phyloP scores from a whole-genome alignment of 2,329 filamentous ascomycete genomes.

The Cytospora schulzeri region DNA sequence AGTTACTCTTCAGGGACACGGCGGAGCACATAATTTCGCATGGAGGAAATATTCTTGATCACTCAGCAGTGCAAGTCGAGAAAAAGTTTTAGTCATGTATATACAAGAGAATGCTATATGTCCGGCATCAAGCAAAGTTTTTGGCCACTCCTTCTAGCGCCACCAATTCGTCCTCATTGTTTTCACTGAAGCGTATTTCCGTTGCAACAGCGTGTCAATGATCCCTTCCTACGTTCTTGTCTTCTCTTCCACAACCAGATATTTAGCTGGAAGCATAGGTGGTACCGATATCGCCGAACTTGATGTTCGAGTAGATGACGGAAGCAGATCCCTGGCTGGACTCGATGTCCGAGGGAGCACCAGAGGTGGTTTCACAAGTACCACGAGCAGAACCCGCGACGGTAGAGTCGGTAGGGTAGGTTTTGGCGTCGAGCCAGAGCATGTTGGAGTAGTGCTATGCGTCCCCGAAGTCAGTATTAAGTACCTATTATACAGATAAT shows the following conservation, averaged over 20 bases:
- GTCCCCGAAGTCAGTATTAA: not conserved
- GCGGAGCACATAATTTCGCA: no score
- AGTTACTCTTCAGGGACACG: no score
- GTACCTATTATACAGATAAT: not conserved
- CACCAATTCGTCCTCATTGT: not conserved
- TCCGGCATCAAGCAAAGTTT: constrained; percentile 14
- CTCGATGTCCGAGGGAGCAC: constrained; percentile 54
- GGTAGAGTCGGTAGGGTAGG: constrained; percentile 54
- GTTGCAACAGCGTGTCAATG: constrained; percentile 1
- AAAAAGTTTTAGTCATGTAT: no score
- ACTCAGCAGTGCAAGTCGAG: no score
- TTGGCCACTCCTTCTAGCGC: not conserved
- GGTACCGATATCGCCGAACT: constrained; percentile 57
- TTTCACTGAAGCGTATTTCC: not conserved
- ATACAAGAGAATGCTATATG: not conserved
- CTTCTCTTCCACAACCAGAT: not conserved
- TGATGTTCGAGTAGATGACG: constrained; percentile 63
- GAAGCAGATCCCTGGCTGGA: constrained; percentile 46
- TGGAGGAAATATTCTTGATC: not conserved
- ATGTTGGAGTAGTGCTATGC: constrained; percentile 60
- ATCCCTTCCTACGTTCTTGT: not conserved
- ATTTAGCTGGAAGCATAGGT: constrained; percentile 43
- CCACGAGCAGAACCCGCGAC: constrained; percentile 55
- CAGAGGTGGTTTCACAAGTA: constrained; percentile 54
- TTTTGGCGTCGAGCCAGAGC: constrained; percentile 72